A percentile compares a stretch with the other conserved stretches of the same genome.
Conservation (phyloP, 108 stramenopile species). For the Licmophora abbreviata region DNA sequence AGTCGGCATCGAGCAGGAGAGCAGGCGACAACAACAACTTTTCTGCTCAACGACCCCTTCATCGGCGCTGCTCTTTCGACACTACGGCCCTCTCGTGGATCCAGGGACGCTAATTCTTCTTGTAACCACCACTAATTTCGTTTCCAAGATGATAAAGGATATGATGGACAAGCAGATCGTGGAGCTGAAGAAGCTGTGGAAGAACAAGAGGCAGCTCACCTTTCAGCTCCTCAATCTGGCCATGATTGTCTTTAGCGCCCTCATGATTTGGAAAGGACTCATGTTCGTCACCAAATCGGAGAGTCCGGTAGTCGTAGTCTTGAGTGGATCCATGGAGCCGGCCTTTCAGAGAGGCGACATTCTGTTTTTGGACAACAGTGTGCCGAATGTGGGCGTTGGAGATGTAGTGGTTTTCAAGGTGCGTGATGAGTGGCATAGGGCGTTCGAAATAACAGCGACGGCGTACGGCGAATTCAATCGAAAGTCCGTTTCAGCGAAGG, state of each 20-base stretch:
- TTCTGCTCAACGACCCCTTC: too few species aligned
- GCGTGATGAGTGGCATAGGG: too few species aligned
- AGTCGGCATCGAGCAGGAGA: too few species aligned
- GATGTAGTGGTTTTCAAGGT: constrained; percentile 99
- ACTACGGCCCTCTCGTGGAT: too few species aligned
- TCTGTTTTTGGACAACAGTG: constrained; percentile 95
- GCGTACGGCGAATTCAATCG: too few species aligned
- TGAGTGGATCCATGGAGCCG: constrained; percentile 98
- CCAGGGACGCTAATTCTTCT: too few species aligned
- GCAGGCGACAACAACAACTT: too few species aligned
- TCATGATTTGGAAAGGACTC: constrained; percentile 99
- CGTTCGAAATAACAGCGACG: too few species aligned
- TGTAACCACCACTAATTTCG: neutral
- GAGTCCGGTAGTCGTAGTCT: constrained; percentile 97
- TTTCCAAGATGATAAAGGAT: constrained; percentile 63
- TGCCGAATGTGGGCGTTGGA: constrained; percentile 87
- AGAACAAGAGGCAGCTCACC: constrained; percentile 90
- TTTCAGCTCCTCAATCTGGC: constrained; percentile 96
- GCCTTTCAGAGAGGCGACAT: constrained; percentile 99
- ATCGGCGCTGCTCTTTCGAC: too few species aligned
- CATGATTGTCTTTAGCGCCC: constrained; percentile 98
- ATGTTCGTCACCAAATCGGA: constrained; percentile 97
- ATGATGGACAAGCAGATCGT: constrained; percentile 85
- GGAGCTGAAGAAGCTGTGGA: constrained; percentile 99
- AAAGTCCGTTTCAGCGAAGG: too few species aligned